Evolutionary conservation across 352 stramenopile species (phyloP).

Genomic region (Globisporangium viniferum): DNA sequence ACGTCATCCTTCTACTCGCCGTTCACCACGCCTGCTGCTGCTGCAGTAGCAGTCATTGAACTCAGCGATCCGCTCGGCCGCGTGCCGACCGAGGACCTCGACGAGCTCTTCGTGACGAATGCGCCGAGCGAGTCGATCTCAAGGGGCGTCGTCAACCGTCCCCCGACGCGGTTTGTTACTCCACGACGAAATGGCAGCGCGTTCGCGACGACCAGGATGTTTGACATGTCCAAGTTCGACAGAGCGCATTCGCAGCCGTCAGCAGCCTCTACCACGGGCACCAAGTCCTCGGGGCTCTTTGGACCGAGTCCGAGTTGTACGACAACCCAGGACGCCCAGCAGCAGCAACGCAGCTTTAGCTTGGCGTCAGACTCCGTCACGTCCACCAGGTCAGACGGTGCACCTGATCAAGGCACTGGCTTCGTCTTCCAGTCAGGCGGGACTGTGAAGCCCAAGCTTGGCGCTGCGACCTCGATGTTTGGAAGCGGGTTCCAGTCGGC

Average conservation of each 20-base stretch:
- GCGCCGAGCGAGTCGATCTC: not conserved
- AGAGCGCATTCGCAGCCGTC: not conserved
- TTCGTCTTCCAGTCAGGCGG: not conserved
- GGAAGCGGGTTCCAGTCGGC: not conserved
- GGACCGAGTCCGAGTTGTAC: not conserved
- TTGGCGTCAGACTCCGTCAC: not conserved
- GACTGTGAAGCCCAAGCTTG: not conserved
- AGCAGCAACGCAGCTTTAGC: not conserved
- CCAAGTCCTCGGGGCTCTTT: not conserved
- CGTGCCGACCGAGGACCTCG: not conserved
- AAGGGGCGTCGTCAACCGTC: not conserved
- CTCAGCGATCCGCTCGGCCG: not conserved
- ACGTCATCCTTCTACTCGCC: not conserved
- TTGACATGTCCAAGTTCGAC: slow-evolving; percentile 4
- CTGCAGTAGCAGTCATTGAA: not conserved
- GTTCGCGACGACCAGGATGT: not conserved
- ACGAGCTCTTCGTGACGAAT: slow-evolving; percentile 4
- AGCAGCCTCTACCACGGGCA: not conserved
- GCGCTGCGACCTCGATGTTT: not conserved
- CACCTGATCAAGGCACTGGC: too few species aligned
- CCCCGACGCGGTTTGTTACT: not conserved
- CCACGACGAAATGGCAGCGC: not conserved
- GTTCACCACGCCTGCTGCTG: not conserved
- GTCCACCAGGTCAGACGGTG: not conserved
- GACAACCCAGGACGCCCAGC: not conserved